phyloP scores from a whole-genome alignment of 495 filamentous ascomycete genomes.

The Cairneyella variabilis region DNA sequence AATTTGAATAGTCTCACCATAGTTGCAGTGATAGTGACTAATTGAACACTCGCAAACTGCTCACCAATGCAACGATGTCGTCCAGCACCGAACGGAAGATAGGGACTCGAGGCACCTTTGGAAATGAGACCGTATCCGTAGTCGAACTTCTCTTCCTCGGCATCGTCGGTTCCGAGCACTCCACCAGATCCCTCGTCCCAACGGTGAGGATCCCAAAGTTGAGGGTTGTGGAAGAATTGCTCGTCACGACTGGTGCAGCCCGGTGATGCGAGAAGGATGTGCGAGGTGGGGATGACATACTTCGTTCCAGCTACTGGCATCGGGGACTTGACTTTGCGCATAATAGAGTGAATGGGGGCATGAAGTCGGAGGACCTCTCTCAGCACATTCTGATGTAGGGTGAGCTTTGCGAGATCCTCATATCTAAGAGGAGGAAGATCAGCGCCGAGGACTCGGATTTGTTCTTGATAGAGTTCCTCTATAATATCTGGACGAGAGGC shows the following conservation, averaged over 20 bases:
- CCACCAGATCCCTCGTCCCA: slow-evolving; percentile 63
- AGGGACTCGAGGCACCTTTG: slow-evolving; percentile 82
- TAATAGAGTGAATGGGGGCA: slow-evolving; percentile 77
- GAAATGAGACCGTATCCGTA: slow-evolving; percentile 91
- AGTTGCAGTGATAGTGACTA: slow-evolving; percentile 75
- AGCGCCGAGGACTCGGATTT: slow-evolving; percentile 55
- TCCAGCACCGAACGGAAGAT: slow-evolving; percentile 93
- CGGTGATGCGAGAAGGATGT: slow-evolving; percentile 76
- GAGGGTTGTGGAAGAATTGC: slow-evolving; percentile 74
- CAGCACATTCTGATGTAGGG: slow-evolving; percentile 65
- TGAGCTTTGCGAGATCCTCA: slow-evolving; percentile 62
- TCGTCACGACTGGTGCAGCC: slow-evolving; percentile 66
- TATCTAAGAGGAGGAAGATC: slow-evolving; percentile 61
- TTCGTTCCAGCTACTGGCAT: slow-evolving; percentile 74
- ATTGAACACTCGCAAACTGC: slow-evolving; percentile 91
- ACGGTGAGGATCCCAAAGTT: slow-evolving; percentile 79
- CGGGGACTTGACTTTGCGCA: slow-evolving; percentile 77
- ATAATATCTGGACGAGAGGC: slow-evolving; percentile 67
- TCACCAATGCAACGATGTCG: slow-evolving; percentile 94
- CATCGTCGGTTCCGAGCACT: slow-evolving; percentile 33
- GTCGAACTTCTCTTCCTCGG: slow-evolving; percentile 72
- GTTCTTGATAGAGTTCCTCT: slow-evolving; percentile 73
- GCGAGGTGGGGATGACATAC: slow-evolving; percentile 69
- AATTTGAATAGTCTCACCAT: slow-evolving; percentile 75
- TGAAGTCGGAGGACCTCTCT: slow-evolving; percentile 79